Percentiles rank a stretch among this genome's conserved stretches.
phyloP scores from a whole-genome alignment of 2,329 filamentous ascomycete genomes.

The Pestalotiopsis sp. region DNA sequence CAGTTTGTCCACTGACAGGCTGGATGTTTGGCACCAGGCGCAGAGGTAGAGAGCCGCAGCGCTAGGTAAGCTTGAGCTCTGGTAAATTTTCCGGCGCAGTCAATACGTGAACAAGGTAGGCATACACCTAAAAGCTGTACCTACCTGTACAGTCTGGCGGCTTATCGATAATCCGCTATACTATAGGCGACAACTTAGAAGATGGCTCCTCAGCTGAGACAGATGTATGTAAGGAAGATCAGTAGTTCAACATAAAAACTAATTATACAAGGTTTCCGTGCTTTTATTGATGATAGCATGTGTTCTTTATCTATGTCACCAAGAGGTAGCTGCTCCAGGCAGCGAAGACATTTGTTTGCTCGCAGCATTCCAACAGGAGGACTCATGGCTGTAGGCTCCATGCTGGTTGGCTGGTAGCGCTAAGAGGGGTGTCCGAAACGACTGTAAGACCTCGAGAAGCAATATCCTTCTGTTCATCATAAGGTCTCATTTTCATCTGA shows the following conservation, averaged over 20 bases:
- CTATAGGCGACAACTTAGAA: neutral
- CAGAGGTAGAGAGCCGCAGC: neutral
- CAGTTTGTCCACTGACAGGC: neutral
- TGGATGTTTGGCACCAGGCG: neutral
- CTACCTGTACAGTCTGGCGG: neutral
- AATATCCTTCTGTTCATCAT: neutral
- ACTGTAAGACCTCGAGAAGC: neutral
- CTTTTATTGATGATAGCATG: neutral
- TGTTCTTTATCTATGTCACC: neutral
- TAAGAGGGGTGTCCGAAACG: neutral
- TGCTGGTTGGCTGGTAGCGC: neutral
- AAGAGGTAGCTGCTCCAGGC: neutral
- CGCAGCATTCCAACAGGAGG: neutral
- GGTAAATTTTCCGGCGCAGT: neutral
- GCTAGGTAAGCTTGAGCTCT: neutral
- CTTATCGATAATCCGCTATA: slow-evolving; percentile 6
- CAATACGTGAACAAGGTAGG: neutral
- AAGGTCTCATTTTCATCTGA: neutral
- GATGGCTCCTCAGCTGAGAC: no score
- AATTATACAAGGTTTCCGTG: neutral
- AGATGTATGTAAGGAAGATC: neutral
- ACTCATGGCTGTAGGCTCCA: neutral
- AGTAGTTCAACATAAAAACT: neutral
- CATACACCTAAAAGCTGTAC: neutral
- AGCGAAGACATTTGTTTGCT: neutral